Conservation (phyloP, 805 yeast genomes). For the Lipomyces kockii region DNA sequence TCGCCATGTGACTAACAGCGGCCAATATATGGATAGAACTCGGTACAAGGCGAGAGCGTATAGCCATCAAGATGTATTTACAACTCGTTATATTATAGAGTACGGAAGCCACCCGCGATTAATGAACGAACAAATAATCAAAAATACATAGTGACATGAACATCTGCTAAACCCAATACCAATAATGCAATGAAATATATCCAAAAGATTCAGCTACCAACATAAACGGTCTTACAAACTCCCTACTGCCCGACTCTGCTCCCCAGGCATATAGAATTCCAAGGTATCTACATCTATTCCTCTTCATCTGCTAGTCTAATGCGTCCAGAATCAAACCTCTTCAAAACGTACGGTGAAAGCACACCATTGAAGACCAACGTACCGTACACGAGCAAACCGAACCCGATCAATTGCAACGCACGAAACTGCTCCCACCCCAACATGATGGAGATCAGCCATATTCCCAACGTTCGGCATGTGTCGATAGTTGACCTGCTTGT, state of each 20-base stretch:
- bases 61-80: no score
- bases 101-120: no score
- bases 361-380: conserved; percentile 71
- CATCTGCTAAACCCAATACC: not conserved
- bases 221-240: not conserved
- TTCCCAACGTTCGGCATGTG: conserved; percentile 72
- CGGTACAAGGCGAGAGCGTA: no score
- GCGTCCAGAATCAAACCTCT: conserved; percentile 6
- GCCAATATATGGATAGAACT: no score
- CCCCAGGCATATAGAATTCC: not conserved
- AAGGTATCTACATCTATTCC: not conserved
- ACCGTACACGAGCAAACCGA: conserved; percentile 66
- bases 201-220: not conserved
- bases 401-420: conserved; percentile 67
- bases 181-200: not conserved
- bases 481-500: conserved; percentile 81
- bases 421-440: conserved; percentile 79
- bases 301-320: conserved; percentile 15
- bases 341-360: conserved; percentile 20
- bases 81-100: no score
- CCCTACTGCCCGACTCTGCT: not conserved
- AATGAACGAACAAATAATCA: not conserved
- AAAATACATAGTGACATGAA: not conserved
- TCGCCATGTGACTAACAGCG: no score
- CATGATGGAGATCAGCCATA: conserved; percentile 70